phyloP scores from a whole-genome alignment of 306 rosid species.

The peach (Prunus persica) region DNA sequence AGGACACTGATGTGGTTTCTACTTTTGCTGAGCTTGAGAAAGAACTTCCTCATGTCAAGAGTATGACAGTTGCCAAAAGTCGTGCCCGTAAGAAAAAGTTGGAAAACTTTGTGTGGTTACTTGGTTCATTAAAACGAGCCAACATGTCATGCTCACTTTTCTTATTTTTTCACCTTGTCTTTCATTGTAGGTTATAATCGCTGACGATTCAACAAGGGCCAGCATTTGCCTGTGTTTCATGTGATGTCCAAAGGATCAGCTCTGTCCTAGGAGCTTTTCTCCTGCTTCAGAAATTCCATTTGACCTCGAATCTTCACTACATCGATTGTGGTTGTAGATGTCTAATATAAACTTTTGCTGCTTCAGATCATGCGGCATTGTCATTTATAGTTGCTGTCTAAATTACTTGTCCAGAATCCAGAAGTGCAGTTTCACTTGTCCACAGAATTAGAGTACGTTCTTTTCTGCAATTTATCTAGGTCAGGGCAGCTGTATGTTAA shows the following conservation, averaged over 20 bases:
- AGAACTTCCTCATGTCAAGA: background rate
- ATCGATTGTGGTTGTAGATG: background rate
- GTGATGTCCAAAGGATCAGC: background rate
- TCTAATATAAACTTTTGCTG: too few species aligned
- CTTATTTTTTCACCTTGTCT: background rate
- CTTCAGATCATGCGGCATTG: background rate
- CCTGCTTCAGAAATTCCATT: background rate
- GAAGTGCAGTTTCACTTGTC: background rate
- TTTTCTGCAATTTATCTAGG: background rate
- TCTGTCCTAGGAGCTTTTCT: background rate
- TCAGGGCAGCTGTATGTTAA: background rate
- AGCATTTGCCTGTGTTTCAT: background rate
- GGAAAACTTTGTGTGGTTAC: background rate
- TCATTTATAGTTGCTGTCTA: background rate
- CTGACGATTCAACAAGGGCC: background rate
- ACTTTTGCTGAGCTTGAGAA: background rate
- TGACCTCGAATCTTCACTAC: background rate
- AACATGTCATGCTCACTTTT: background rate
- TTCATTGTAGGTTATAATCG: background rate
- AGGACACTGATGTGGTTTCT: background rate
- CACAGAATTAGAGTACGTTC: background rate
- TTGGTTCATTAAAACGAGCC: background rate
- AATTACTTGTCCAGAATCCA: background rate
- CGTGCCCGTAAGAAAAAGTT: background rate
- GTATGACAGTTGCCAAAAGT: background rate